A percentile compares a stretch with the other conserved stretches of the same genome.
Evolutionary conservation across 2,329 filamentous ascomycete genomes (phyloP).

Genomic region (Aspergillus tubingensis): DNA sequence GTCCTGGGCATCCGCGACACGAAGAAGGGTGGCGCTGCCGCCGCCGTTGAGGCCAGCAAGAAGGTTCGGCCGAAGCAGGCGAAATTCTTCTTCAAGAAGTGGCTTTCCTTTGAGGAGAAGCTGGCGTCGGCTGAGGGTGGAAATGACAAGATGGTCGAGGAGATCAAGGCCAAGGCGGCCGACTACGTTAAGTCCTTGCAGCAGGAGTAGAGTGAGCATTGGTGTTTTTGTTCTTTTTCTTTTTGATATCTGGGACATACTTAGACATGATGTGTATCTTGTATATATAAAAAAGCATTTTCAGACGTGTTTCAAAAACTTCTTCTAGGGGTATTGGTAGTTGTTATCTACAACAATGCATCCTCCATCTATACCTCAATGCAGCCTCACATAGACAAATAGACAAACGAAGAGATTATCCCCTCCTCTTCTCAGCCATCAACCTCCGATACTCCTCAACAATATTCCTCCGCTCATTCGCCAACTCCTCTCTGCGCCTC

Average conservation of each 20-base stretch:
- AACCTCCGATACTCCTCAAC: conserved; percentile 72
- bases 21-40: conserved; percentile 34
- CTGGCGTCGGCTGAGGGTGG: conserved; percentile 52
- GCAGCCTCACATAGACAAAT: too few species aligned
- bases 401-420: neutral
- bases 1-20: conserved; percentile 50
- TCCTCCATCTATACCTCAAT: neutral
- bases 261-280: neutral
- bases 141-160: conserved; percentile 68
- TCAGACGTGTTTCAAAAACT: neutral
- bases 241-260: neutral
- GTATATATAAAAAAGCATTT: conserved; percentile 22
- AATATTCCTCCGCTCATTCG: conserved; percentile 68
- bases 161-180: conserved; percentile 68
- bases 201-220: conserved; percentile 23
- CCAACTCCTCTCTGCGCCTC: conserved; percentile 70
- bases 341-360: neutral
- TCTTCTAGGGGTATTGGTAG: neutral
- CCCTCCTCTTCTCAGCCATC: conserved; percentile 59
- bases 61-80: conserved; percentile 79
- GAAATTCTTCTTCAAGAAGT: conserved; percentile 85
- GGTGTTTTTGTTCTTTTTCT: neutral
- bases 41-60: conserved; percentile 50
- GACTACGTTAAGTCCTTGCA: conserved; percentile 63
- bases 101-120: conserved; percentile 84